Base-by-base conservation (phyloP, 768 basidiomycete species). In the Trametes meyenii region DNA sequence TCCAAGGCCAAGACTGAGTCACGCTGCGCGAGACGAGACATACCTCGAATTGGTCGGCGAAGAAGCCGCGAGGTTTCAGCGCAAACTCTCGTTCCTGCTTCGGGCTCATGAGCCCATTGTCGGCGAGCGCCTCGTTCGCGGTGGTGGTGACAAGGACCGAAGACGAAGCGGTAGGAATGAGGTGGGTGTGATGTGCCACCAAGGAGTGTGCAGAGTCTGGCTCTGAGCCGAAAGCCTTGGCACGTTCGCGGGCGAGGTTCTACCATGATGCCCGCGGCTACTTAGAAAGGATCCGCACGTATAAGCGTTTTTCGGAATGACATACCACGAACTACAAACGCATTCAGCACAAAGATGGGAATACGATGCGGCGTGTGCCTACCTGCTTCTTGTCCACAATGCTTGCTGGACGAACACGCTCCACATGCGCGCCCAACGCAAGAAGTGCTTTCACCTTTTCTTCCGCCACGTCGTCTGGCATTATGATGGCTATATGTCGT, bases 331-430 rank as follows among this genome's bases (percentile, higher is more conserved):
- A 89, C 85, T 89, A 64, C 16, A 12, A 24, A 4, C 5, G 49
- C 14, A 11, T 29, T 39, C 8, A 26, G 7, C 21, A 26, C 14
- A 42, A n/a, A 4, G 2, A 39, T 33, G 8, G 29, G 8, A 33
- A 33, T 8, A 33, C 29, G 29, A 33, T 33, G 29, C n/a, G 11
- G 21, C 19, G 23, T 24, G 12, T 16, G 45, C 80, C 43, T 52
- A 88, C 92, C 84, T 97, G 95, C 72, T 94, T 94, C 75, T 94
- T 93, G 77, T 98, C 96, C 13, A 99, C 90, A 62, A 98, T 98
- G 67, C 95, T 96, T 4, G 93, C 91, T 4, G 94, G 94, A n/a
- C 94, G 82, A 29, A 96, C 94, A 54, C 90, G 83, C 69, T 93
- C 90, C 1, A 98, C 91, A n/a, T 85, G 78, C 0, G 96, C 96